phyloP scores from a whole-genome alignment of 2,329 filamentous ascomycete genomes.

The Emmonsiellopsis sp. region DNA sequence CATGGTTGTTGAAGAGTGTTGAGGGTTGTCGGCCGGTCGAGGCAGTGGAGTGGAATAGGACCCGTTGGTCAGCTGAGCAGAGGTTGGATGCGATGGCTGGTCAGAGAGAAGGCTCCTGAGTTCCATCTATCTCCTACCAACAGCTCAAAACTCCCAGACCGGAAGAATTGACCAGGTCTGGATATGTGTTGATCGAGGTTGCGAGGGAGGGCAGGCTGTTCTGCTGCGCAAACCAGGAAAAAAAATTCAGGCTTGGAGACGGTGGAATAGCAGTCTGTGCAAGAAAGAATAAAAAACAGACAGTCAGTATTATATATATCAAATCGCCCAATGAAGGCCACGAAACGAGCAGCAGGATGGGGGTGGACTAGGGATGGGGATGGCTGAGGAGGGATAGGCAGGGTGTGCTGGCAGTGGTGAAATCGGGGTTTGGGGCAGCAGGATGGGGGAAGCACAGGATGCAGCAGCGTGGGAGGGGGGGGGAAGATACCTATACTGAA shows the following conservation, averaged over 20 bases:
- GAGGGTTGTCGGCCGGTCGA: conserved; percentile 23
- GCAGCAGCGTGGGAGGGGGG: conserved; percentile 19
- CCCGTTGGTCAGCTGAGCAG: background rate
- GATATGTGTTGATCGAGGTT: background rate
- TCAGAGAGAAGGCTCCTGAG: conserved; percentile 9
- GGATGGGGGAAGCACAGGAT: conserved; percentile 24
- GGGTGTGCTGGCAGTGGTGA: conserved; percentile 21
- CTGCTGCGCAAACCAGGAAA: background rate
- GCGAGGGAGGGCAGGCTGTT: background rate
- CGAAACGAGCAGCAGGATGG: background rate
- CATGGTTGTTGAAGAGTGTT: conserved; percentile 20
- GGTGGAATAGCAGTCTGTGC: background rate
- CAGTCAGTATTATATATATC: background rate
- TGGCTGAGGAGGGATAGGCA: conserved; percentile 2
- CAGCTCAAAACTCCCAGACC: background rate
- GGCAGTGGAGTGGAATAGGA: conserved; percentile 3
- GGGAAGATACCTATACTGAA: conserved; percentile 7
- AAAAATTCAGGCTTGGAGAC: background rate
- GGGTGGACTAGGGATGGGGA: background rate
- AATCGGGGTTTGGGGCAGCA: conserved; percentile 15
- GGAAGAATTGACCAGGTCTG: background rate
- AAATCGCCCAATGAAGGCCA: background rate
- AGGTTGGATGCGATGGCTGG: conserved; percentile 5
- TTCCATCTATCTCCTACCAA: conserved; percentile 13
- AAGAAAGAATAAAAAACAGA: background rate